Evolutionary conservation across 2,329 filamentous ascomycete species (phyloP), one percentile per base, ranked within the genome.

Genomic region (Coleophoma eucalyptorum): DNA sequence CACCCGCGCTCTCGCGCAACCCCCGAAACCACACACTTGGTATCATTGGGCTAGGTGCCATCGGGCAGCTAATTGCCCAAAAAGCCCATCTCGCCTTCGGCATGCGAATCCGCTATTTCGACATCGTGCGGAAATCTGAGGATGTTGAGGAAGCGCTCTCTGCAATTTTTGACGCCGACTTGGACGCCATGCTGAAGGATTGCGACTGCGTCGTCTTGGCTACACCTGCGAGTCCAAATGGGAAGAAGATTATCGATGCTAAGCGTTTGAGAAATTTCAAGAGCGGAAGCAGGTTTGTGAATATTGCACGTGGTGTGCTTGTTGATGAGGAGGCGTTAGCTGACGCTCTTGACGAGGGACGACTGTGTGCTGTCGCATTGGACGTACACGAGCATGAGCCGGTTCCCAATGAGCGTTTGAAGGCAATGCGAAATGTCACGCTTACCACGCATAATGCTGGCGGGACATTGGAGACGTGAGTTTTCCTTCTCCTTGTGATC

Each of bases 391-490:
- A 76, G 7, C 59, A 76, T 55, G 85, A 89, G 64, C 84, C 84
- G 4, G 47, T 32, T 5, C 58, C 65, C 18, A 63, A 61, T 53
- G 55, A 58, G 12, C 54, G 63, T 18, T 46, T 66, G 20, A 62
- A 60, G 49, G 44, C 20, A 12, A 55, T 59, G 42, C 60, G 52
- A 33, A 60, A 68, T 26, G 72, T 69, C 13, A 75, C 84, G 69
- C 63, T 87, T 49, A 81, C 84, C n/a, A 80, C 81, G 48, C 85
- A 87, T 62, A 86, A 86, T 56, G 84, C 83, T 1, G 84, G 84
- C 0, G 82, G 83, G 3, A 86, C 83, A 34, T 73, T 86, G 13
- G 82, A 86, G 64, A 84, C 83, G 54, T 64, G 49, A 47, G 61
- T 55, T 43, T 13, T 35, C 2, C 15, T 26, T 26, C 3, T 26